phyloP scores from a whole-genome alignment of 2,329 filamentous ascomycete genomes.

The Amylocarpus encephaloides region DNA sequence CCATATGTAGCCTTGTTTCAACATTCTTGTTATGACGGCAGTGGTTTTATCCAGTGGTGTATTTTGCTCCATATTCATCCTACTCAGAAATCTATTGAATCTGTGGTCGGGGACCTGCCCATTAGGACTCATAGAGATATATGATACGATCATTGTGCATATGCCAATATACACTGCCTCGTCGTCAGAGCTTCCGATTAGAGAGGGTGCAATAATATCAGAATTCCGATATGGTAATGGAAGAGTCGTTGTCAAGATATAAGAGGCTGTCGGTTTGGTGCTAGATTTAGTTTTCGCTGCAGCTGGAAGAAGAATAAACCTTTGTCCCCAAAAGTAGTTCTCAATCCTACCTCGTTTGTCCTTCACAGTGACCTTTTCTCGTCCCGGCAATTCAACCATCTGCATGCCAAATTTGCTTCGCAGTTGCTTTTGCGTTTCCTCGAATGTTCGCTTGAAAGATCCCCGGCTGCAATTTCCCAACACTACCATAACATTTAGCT shows the following conservation, averaged over 20 bases:
- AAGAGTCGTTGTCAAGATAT: slow-evolving; percentile 70
- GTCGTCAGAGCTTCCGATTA: slow-evolving; percentile 54
- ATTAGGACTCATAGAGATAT: slow-evolving; percentile 65
- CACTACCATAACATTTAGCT: slow-evolving; percentile 13
- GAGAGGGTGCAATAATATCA: slow-evolving; percentile 61
- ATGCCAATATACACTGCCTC: slow-evolving; percentile 79
- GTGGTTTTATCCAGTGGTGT: slow-evolving; percentile 68
- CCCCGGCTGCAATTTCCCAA: slow-evolving; percentile 44
- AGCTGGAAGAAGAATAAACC: slow-evolving; percentile 4
- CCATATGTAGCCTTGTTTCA: slow-evolving; percentile 77
- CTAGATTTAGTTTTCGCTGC: slow-evolving; percentile 33
- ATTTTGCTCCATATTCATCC: slow-evolving; percentile 69
- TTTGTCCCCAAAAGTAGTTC: not conserved
- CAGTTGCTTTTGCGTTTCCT: slow-evolving; percentile 66
- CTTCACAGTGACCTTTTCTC: slow-evolving; percentile 73
- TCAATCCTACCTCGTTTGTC: slow-evolving; percentile 64
- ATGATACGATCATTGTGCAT: slow-evolving; percentile 70
- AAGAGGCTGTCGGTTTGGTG: slow-evolving; percentile 54
- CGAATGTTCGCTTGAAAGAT: slow-evolving; percentile 72
- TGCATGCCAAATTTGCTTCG: slow-evolving; percentile 81
- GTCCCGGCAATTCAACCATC: slow-evolving; percentile 72
- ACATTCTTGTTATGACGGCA: slow-evolving; percentile 64
- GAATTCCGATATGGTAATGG: slow-evolving; percentile 61
- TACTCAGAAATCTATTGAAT: slow-evolving; percentile 65
- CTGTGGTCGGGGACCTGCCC: slow-evolving; percentile 71